phyloP scores from a whole-genome alignment of 371 early-diverging fungal species.

The Rhizopus microsporus region DNA sequence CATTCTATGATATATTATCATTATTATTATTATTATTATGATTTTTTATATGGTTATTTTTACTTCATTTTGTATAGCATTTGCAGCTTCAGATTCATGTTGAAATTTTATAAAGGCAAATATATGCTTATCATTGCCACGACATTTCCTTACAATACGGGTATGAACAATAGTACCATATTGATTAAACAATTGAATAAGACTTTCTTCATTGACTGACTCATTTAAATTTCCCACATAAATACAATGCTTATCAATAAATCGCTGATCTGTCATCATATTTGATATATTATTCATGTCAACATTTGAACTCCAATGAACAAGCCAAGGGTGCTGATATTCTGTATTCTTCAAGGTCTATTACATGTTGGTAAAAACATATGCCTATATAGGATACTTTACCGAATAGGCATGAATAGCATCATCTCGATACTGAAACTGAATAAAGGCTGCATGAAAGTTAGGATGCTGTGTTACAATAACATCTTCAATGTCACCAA shows the following conservation, averaged over 20 bases:
- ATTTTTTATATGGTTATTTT: neutral
- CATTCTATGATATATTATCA: neutral
- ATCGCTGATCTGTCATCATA: constrained; percentile 5
- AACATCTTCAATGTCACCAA: constrained; percentile 76
- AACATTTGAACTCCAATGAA: constrained; percentile 73
- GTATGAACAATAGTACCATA: constrained; percentile 63
- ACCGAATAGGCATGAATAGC: constrained; percentile 77
- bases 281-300: constrained; percentile 20
- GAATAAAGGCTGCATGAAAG: constrained; percentile 69
- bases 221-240: constrained; percentile 75
- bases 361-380: neutral
- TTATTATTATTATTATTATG: neutral
- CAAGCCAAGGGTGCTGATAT: constrained; percentile 45
- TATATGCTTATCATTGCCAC: constrained; percentile 20
- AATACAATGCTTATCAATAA: constrained; percentile 58
- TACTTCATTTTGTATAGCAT: constrained; percentile 67
- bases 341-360: constrained; percentile 14
- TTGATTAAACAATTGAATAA: constrained; percentile 52
- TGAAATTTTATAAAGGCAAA: constrained; percentile 73
- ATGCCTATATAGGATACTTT: constrained; percentile 9
- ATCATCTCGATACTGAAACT: constrained; percentile 78
- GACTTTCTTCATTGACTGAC: constrained; percentile 40
- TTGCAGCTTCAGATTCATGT: constrained; percentile 46
- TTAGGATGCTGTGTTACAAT: constrained; percentile 46
- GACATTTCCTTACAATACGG: constrained; percentile 47